Evolutionary conservation across 306 rosid genomes (phyloP).

Genomic region (Adenanthera pavonina): DNA sequence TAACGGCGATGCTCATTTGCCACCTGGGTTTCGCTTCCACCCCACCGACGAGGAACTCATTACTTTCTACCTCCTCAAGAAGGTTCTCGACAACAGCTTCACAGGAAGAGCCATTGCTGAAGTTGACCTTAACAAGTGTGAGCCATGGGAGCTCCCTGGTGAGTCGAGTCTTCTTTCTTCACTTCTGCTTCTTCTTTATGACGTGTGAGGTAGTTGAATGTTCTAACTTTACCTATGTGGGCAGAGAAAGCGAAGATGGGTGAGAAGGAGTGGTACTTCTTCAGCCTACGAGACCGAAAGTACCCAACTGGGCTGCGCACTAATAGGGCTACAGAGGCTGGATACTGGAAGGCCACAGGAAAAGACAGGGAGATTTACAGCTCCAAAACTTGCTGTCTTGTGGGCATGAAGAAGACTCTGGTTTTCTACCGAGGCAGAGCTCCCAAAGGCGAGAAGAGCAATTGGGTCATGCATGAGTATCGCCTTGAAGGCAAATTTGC

Average conservation of each 20-base stretch:
- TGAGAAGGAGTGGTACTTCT: conserved; percentile 97
- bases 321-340: conserved; percentile 93
- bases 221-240: neutral
- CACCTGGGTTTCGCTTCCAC: conserved; percentile 97
- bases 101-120: conserved; percentile 87
- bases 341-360: conserved; percentile 98
- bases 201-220: too few species aligned
- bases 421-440: conserved; percentile 94
- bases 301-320: conserved; percentile 92
- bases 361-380: conserved; percentile 91
- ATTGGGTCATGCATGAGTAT: conserved; percentile 99
- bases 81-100: conserved; percentile 78
- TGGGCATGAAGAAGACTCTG: conserved; percentile 97
- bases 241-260: conserved; percentile 96
- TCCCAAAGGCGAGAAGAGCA: conserved; percentile 89
- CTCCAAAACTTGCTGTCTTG: conserved; percentile 70
- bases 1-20: conserved; percentile 54
- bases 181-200: neutral
- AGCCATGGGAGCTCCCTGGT: conserved; percentile 99
- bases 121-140: conserved; percentile 97
- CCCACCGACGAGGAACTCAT: conserved; percentile 97
- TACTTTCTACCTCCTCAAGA: conserved; percentile 85
- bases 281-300: conserved; percentile 82
- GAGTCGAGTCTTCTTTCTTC: neutral
- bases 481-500: conserved; percentile 97